Evolutionary conservation across 768 basidiomycete species (phyloP), one percentile per base, ranked within the genome.

Genomic region (Boletus coccyginus): DNA sequence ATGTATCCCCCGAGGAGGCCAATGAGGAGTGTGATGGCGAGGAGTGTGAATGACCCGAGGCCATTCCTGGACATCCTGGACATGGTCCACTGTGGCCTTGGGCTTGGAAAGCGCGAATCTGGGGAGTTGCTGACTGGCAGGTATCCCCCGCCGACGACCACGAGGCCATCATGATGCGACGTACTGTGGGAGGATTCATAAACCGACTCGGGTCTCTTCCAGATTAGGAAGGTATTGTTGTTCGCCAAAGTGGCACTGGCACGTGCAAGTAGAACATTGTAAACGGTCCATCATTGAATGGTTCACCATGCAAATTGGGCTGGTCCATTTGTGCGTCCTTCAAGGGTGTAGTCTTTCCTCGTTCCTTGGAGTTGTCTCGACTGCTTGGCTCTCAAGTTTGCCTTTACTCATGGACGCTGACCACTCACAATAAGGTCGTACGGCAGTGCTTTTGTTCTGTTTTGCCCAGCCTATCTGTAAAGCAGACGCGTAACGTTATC

Each of bases 1-100:
- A 63, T 50, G 48, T 71, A 66, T 48, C 67, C 69, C 12, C 67
- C 65, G 14, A 70, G 46, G 19, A 70, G 38, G 13, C 70, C 69
- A 1, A 57, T 59, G 24, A 71, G 27, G 27, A 70, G 59, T 1
- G 67, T 53, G 33, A 60, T 36, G 39, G 62, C 67, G 33, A 70
- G 46, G 32, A 69, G 35, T 13, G 48, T 24, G 31, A 62, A 45
- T 3, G 63, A 62, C 3, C 44, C 11, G 16, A 55, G 54, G 5
- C 59, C 59, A 59, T 55, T 65, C 50, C 61, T 60, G 3, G 50
- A 27, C 13, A 69, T 29, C n/a, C 57, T 57, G 17, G 56, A 52
- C 36, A 65, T 55, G 21, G 54, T 11, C 60, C 62, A 59, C 41
- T 38, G 58, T 0, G 52, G 41, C 11, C 48, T 56, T 3, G 42